Evolutionary conservation across 192 early-diverging fungal species (phyloP), one percentile per base, ranked within the genome.

Genomic region (Helicostylum pulchrum): DNA sequence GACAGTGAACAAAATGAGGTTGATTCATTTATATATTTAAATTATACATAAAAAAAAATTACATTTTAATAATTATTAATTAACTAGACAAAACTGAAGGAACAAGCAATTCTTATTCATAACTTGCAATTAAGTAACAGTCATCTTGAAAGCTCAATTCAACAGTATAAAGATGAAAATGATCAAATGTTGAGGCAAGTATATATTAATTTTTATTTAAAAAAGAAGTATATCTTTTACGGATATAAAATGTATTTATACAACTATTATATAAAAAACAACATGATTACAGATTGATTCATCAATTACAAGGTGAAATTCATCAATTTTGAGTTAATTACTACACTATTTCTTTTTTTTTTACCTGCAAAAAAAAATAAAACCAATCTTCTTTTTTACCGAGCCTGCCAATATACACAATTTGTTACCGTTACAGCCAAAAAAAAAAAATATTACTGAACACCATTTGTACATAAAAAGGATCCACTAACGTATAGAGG

Each of bases 151-250:
- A 48, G 19, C 19, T 14, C 48, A 15, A 30, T 62, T 14, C 26
- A 42, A 10, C 47, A 34, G 5, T 62, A 39, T 20, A 62, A 62
- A 48, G 61, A 62, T 32, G 61, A 62, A 39, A 62, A 62, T 50
- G 61, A 62, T n/a, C 61, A 62, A 34, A 62, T 62, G 61, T 32
- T 62, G 30, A 62, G 47, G 61, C 47, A 50, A 51, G 61, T 60
- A 36, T 43, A 60, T 32, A 46, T 56, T 39, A 30, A 56, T 56
- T 39, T 56, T 56, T 42, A 46, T 36, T 60, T 46, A 43, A 36
- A 32, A 43, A 32, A 60, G 36, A 36, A 23, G 12, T 44, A 26
- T 62, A n/a, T 48, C 32, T 49, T n/a, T 46, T 46, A 23, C 30
- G 36, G 36, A 6, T 39, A 39, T 39, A 39, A 39, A 30, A 12